Percentiles rank a stretch among this genome's conserved stretches.
Conservation (phyloP, 345 rosid genomes). For the Dovyalis caffra region DNA sequence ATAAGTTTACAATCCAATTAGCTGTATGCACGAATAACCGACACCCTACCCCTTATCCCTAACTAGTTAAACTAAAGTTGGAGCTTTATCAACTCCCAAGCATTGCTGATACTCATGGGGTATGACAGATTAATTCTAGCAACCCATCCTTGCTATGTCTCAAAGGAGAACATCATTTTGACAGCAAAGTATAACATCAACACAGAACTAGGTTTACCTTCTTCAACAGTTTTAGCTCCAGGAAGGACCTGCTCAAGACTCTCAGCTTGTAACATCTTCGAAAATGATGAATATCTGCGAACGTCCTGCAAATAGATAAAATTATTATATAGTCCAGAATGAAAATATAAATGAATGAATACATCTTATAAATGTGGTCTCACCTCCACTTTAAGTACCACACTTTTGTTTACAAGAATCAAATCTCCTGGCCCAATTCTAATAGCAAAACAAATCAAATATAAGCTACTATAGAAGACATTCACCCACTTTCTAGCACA, state of each 20-base stretch:
- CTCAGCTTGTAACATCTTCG: constrained; percentile 62
- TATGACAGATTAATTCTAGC: neutral
- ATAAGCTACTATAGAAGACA: neutral
- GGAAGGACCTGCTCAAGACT: constrained; percentile 63
- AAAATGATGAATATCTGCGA: constrained; percentile 52
- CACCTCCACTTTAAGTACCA: constrained; percentile 79
- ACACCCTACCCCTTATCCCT: neutral
- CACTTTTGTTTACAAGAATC: constrained; percentile 58
- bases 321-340: constrained; percentile 1
- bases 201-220: constrained; percentile 44
- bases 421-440: constrained; percentile 58
- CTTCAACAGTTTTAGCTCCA: constrained; percentile 55
- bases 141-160: neutral
- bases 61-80: neutral
- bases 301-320: constrained; percentile 44
- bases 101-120: neutral
- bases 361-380: constrained; percentile 11
- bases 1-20: neutral
- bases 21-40: neutral
- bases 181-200: neutral
- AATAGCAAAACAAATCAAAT: constrained; percentile 22
- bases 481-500: neutral
- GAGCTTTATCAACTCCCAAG: neutral
- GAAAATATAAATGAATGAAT: constrained; percentile 10
- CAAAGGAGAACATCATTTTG: neutral